A percentile compares a stretch with the other conserved stretches of the same genome.
phyloP scores from a whole-genome alignment of 139 green algal species.

The Desmodesmus armatus region DNA sequence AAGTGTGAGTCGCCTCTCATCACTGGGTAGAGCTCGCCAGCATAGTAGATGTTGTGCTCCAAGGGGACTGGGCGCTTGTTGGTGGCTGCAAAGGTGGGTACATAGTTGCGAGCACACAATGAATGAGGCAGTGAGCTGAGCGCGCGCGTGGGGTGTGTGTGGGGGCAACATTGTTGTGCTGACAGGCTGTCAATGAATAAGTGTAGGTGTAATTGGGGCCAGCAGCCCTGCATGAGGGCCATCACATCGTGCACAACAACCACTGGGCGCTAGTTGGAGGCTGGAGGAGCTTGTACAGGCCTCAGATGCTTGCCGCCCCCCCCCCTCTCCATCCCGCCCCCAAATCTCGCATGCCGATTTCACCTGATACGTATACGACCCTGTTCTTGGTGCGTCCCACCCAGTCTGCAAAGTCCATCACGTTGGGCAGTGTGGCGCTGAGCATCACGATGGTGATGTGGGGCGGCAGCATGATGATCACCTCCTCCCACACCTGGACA shows the following conservation, averaged over 20 bases:
- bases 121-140: not conserved
- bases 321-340: too few relatives aligned
- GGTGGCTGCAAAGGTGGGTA: conserved; percentile 71
- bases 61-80: conserved; percentile 92
- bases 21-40: conserved; percentile 76
- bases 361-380: conserved; percentile 87
- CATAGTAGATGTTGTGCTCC: conserved; percentile 95
- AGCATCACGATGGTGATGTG: conserved; percentile 95
- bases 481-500: conserved; percentile 81
- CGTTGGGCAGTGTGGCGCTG: conserved; percentile 97
- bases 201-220: not conserved
- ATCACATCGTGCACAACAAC: too few relatives aligned
- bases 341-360: too few relatives aligned
- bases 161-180: not conserved
- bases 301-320: not conserved
- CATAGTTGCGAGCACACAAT: not conserved
- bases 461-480: conserved; percentile 99
- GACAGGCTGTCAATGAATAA: not conserved
- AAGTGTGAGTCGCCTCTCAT: conserved; percentile 43
- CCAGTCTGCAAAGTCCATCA: conserved; percentile 98
- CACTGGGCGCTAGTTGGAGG: too few relatives aligned
- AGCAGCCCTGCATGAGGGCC: too few relatives aligned
- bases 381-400: conserved; percentile 95
- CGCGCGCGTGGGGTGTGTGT: too few relatives aligned
- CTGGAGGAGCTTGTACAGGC: too few relatives aligned